Evolutionary conservation across 1,284 basidiomycete species (phyloP), one percentile per base, ranked within the genome.

Genomic region (Acaromyces ingoldii): DNA sequence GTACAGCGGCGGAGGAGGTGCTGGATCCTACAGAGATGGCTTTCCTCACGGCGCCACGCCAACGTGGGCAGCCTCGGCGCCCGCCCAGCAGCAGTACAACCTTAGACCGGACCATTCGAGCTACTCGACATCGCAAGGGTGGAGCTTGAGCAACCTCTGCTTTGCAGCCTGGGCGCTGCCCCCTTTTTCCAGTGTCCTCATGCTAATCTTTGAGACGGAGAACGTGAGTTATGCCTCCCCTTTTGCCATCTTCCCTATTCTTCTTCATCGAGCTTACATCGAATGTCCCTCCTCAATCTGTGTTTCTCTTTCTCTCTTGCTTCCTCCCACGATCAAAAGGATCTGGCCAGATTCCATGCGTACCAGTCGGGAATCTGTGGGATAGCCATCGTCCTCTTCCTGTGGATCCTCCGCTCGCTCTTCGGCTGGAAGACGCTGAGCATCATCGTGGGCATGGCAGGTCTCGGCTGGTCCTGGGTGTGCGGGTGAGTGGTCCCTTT

Each of bases 381-480:
- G 13, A 61, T 57, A 6, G 53, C 47, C 4, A 40, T 56, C 25
- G 62, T 68, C 34, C 39, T 65, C 26, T 6, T 53, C 13, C 34
- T 68, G 21, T 70, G 65, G 63, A 31, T 70, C 9, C 30, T 70
- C 22, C 58, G 65, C 34, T 44, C 51, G 6, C 41, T 59, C 26
- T 37, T 70, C 25, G 67, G 67, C 13, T 55, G 67, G 50, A 62
- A 70, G 36, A 64, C 65, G 9, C 58, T 70, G 17, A 63, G 65
- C 10, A 43, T 70, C 46, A 51, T 70, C 34, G 49, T 68, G 1
- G 60, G 58, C 9, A 70, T 70, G 67, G 67, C 55, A 31, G 51
- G 56, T 2, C 56, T 60, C 15, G 67, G 67, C n/a, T 68, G 62
- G 58, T 66, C 58, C 48, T 70, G 67, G 67, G 64, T 70, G 48